Base-by-base conservation (phyloP, 345 rosid genomes). In the Punica granatum region DNA sequence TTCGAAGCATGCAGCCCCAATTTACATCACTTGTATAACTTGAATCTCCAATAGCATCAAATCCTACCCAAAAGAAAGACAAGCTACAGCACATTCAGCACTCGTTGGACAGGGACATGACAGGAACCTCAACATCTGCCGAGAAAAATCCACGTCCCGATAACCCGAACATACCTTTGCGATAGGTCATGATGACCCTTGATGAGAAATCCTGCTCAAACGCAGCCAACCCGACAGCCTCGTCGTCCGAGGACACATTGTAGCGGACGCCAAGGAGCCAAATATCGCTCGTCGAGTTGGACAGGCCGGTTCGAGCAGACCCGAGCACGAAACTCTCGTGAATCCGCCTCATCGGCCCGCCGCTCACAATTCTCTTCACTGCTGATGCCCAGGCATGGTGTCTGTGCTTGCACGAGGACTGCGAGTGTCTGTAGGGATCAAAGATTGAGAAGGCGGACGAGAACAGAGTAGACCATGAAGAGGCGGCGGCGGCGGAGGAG, bases 1-100 rank as follows among this genome's bases (percentile, higher is more conserved):
- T 91, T 63, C 99, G 85, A 59, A 91, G 80, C 99, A 94, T 94
- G 86, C 99, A 94, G 68, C 99, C 97, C 99, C 99, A 94, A 66
- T 78, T 72, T 14, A 75, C 92, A 76, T 94, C 99, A 74, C 86
- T 91, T 3, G 88, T 85, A 64, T 78, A 72, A 56, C 82, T 82
- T 44, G 95, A 78, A 72, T 82, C 86, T 67, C 76, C 90, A 70
- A 91, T 79, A 25, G 91, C 79, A 70, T 83, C 85, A 83, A 91
- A 94, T 63, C 96, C 98, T 93, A 78, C 53, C 54, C 67, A 72
- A 66, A 67, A 72, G 70, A 49, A 10, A 19, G 26, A 18, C 19
- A 60, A 51, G 28, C 14, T 37, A 37, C 31, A 21, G 31, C 32
- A n/a, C 46, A 37, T 39, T 28, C 49, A 42, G 46, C 46, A 36